Evolutionary conservation across 2,329 filamentous ascomycete genomes (phyloP), one percentile per base, ranked within the genome.

Genomic region (Colletotrichum shisoi): DNA sequence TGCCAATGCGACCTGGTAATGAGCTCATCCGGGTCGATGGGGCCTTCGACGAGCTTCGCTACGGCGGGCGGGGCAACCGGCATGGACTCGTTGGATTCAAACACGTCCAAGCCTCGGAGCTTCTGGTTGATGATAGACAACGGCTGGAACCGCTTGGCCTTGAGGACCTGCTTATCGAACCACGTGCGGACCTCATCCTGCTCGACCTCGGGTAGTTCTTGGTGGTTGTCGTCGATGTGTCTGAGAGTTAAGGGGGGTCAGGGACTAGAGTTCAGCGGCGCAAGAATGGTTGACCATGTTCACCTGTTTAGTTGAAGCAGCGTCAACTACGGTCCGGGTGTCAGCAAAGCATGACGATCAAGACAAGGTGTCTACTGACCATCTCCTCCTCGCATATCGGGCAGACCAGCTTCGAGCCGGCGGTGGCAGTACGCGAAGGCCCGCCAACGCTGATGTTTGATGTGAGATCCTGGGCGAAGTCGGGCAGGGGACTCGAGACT

Each of bases 341-440:
- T 73, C 48, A 74, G 73, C 60, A 57, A 2, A 42, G 8, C 11
- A 24, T 40, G 44, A 49, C 27, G 13, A 57, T 13, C 15, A n/a
- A 49, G 44, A 34, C 13, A 11, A 27, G 17, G 17, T 48, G 58
- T 52, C 19, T 13, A 74, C 81, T 70, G 81, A 95, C 93, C 95
- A 99, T 99, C 79, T 97, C 94, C 80, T 98, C 96, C 72, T 89
- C 93, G 79, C 95, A 99, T 76, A 99, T 99, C n/a, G 95, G 95
- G 77, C 95, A 99, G 62, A 94, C 88, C 67, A 99, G 87, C 77
- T 86, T 86, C 71, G 87, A 87, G 71, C 85, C 87, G 62, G 87
- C 81, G 59, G 87, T 84, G 56, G 80, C 83, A 70, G 84, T 84
- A 68, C 82, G 84, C 59, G 84, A 82, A 19, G 84, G 81, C 11